Evolutionary conservation across 2,329 filamentous ascomycete species (phyloP).

Genomic region (Cordyceps cicadae): DNA sequence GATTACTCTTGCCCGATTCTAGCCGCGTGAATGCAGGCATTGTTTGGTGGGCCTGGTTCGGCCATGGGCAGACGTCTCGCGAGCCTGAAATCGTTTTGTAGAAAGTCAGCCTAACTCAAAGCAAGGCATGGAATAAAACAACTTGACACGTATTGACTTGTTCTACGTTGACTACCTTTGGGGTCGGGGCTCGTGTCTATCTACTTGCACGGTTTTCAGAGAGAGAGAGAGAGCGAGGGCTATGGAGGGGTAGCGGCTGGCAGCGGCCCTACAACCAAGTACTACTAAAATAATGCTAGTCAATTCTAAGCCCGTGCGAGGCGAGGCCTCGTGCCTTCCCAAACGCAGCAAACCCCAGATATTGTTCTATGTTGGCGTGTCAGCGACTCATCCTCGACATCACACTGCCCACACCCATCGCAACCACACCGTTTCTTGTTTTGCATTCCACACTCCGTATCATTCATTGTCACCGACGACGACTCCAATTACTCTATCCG

Average conservation of each 20-base stretch:
- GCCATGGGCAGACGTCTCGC: too few species aligned
- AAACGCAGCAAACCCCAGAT: constrained; percentile 4
- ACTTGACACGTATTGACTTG: background rate
- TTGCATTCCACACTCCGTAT: background rate
- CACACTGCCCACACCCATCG: background rate
- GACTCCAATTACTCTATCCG: background rate
- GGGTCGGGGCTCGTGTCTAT: too few species aligned
- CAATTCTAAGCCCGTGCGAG: background rate
- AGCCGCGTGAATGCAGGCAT: background rate
- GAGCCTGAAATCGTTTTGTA: too few species aligned
- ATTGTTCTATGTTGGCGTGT: background rate
- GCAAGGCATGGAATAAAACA: too few species aligned
- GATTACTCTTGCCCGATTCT: background rate
- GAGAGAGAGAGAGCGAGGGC: background rate
- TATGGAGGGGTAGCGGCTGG: constrained; percentile 5
- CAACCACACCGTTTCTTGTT: background rate
- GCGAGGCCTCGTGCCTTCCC: background rate
- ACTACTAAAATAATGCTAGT: too few species aligned
- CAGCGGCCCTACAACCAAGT: constrained; percentile 3
- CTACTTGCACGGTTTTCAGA: background rate
- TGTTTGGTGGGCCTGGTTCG: background rate
- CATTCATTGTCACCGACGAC: background rate
- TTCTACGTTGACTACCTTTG: background rate
- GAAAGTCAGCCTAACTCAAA: too few species aligned
- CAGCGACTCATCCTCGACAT: constrained; percentile 2